Evolutionary conservation across 768 basidiomycete genomes (phyloP).

Genomic region (Lentinus brumalis): DNA sequence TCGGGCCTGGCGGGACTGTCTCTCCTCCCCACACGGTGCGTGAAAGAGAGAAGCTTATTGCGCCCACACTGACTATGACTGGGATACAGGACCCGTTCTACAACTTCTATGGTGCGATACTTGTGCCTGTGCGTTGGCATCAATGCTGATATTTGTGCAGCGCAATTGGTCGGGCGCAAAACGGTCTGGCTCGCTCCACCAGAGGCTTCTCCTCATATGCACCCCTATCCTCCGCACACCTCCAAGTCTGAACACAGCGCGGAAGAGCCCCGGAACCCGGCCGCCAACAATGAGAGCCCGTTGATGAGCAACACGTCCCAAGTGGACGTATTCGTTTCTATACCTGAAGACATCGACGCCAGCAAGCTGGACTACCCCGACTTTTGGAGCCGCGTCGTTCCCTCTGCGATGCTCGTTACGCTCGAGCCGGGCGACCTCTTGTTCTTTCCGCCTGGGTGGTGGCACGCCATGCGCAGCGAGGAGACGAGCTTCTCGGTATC

Average conservation of each 20-base stretch:
- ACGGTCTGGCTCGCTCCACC: slow-evolving; percentile 93
- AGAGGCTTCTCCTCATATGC: slow-evolving; percentile 54
- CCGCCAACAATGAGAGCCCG: slow-evolving; percentile 42
- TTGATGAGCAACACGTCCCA: slow-evolving; percentile 80
- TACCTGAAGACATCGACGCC: slow-evolving; percentile 16
- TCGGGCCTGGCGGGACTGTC: slow-evolving; percentile 76
- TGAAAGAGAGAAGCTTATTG: slow-evolving; percentile 20
- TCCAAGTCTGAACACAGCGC: slow-evolving; percentile 13
- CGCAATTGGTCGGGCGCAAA: slow-evolving; percentile 87
- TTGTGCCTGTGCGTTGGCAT: too few relatives aligned
- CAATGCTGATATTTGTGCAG: slow-evolving; percentile 38
- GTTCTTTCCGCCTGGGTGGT: slow-evolving; percentile 92
- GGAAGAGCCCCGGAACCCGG: slow-evolving; percentile 36
- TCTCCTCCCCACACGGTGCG: slow-evolving; percentile 89
- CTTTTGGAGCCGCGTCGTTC: slow-evolving; percentile 61
- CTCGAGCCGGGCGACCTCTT: slow-evolving; percentile 84
- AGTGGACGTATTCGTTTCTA: slow-evolving; percentile 71
- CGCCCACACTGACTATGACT: slow-evolving; percentile 10
- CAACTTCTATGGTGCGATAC: slow-evolving; percentile 78
- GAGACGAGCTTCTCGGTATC: slow-evolving; percentile 84
- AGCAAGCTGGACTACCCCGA: slow-evolving; percentile 40
- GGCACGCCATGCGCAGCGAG: slow-evolving; percentile 90
- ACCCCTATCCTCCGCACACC: slow-evolving; percentile 43
- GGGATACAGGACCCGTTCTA: slow-evolving; percentile 81
- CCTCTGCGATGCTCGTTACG: slow-evolving; percentile 58